Percentiles rank a stretch among this genome's conserved stretches.
phyloP scores from a whole-genome alignment of 148 eudicot species.

The Camellia lanceoleosa region DNA sequence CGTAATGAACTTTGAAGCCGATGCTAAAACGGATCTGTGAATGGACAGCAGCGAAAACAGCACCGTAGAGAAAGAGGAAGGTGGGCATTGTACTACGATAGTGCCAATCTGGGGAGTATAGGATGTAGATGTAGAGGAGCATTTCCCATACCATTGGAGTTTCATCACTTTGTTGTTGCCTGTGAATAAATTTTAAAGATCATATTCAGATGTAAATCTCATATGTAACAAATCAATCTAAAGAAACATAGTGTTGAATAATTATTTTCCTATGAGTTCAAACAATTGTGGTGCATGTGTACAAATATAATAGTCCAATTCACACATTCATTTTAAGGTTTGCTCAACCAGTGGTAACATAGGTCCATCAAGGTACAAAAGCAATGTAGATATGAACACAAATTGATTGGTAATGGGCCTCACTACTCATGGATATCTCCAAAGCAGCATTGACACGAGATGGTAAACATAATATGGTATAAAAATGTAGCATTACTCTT shows the following conservation, averaged over 20 bases:
- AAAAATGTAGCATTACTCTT: too few species aligned
- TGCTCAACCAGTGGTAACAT: background rate
- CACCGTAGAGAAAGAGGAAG: conserved; percentile 78
- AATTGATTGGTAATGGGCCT: background rate
- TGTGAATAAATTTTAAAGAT: conserved; percentile 30
- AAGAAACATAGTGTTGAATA: background rate
- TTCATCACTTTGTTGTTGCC: conserved; percentile 92
- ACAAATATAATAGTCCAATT: background rate
- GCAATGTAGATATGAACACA: background rate
- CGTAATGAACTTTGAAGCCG: conserved; percentile 68
- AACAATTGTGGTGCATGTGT: background rate
- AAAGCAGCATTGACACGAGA: too few species aligned
- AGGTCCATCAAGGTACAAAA: conserved; percentile 2
- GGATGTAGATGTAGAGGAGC: conserved; percentile 89
- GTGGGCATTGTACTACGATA: conserved; percentile 94
- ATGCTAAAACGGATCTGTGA: conserved; percentile 53
- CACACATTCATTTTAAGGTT: background rate
- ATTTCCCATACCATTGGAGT: conserved; percentile 98
- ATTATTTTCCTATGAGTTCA: background rate
- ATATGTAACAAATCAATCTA: background rate
- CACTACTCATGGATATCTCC: too few species aligned
- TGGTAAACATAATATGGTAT: too few species aligned
- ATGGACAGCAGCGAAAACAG: conserved; percentile 71
- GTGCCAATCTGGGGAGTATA: conserved; percentile 97
- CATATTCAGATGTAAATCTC: background rate